Evolutionary conservation across 163 green algal species (phyloP), one percentile per base, ranked within the genome.

Genomic region (Coccomyxa subellipsoidea): DNA sequence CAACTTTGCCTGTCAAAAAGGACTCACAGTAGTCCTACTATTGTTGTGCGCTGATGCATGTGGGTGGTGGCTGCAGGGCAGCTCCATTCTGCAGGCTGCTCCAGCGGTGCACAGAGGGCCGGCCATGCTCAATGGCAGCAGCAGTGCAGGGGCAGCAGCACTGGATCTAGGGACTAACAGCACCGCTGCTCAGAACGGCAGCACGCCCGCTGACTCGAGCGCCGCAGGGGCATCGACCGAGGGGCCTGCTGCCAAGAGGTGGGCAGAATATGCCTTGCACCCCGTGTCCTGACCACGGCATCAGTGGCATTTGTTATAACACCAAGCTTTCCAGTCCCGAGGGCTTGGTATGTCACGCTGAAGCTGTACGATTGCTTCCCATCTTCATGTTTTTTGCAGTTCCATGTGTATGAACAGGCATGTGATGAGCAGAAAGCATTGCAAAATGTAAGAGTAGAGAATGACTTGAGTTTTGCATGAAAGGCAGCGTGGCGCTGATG

Each of bases 31-130:
- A n/a, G n/a, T n/a, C n/a, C n/a, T n/a, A n/a, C 15, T 66, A 69
- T 32, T 10, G 47, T 12, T 18, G 23, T 27, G 21, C 23, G 47
- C 47, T 59, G 47, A 59, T 1, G 21, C 47, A 18, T 59, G 47
- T 59, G 1, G 1, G 23, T 59, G 47, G 3, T 40, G 39, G 32
- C 71, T 77, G 34, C 71, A 77, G 71, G 71, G 71, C 71, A 53
- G 34, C 18, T 77, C 71, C 21, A 40, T 40, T 18, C 71, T 77
- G 71, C 71, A 77, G 71, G 71, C 32, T 29, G 71, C 71, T 31
- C 71, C 71, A 18, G 71, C 71, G 27, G 27, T 73, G 27, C 66
- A 73, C 6, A 36, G 21, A 73, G 66, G 66, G 2, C 27, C n/a
- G 18, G 0, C 32, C 1, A 73, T 18, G 66, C 27, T 35, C 21